Evolutionary conservation across 257 asterid genomes (phyloP).

Genomic region (Leptodermis oblonga): DNA sequence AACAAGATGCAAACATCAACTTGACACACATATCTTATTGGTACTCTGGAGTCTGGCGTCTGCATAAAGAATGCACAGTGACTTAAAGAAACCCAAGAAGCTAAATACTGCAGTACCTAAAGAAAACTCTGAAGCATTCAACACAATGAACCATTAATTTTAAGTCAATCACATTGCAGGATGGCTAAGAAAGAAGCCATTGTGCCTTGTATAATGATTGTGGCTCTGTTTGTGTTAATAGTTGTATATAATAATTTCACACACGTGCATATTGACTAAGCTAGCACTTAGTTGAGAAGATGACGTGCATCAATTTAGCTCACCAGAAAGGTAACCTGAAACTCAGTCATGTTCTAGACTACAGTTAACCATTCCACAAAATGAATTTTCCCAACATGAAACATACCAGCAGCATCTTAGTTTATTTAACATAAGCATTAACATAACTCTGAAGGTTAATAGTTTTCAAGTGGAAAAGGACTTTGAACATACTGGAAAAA

Average conservation of each 20-base stretch:
- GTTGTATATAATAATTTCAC: background rate
- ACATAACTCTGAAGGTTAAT: background rate
- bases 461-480: slow-evolving; percentile 8
- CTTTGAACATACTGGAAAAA: slow-evolving; percentile 8
- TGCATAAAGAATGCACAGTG: background rate
- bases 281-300: background rate
- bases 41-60: background rate
- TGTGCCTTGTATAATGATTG: background rate
- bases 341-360: background rate
- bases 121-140: background rate
- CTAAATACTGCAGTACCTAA: background rate
- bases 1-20: background rate
- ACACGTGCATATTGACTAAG: background rate
- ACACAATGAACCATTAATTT: background rate
- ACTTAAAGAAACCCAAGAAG: background rate
- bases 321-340: background rate
- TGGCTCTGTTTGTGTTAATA: background rate
- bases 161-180: background rate
- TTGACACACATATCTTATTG: background rate
- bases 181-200: background rate
- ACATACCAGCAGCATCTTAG: background rate
- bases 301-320: background rate
- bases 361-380: background rate
- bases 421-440: background rate
- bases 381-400: background rate